Percentiles rank a stretch among this genome's conserved stretches.
phyloP scores from a whole-genome alignment of 2,329 filamentous ascomycete species.

The Nigrospora sphaerica region DNA sequence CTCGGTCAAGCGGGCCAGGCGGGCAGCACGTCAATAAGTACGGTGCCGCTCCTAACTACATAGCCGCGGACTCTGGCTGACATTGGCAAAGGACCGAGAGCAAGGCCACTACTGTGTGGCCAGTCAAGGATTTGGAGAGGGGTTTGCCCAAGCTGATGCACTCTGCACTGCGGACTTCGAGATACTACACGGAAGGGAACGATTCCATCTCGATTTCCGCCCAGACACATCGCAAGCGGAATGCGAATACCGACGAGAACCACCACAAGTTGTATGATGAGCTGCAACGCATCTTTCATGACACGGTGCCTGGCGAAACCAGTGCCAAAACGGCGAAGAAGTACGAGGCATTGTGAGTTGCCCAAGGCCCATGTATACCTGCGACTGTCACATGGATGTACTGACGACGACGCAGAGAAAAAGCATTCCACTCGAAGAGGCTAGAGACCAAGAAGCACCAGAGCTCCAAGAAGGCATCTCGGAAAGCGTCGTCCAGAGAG shows the following conservation, averaged over 20 bases:
- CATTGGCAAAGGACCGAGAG: conserved; percentile 42
- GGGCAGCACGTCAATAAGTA: conserved; percentile 59
- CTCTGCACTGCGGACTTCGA: conserved; percentile 38
- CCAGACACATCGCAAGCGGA: conserved; percentile 45
- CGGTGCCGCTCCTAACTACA: not conserved
- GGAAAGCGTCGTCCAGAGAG: conserved; percentile 19
- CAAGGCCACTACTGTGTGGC: conserved; percentile 49
- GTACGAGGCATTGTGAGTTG: conserved; percentile 37
- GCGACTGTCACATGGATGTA: not conserved
- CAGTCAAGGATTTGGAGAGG: conserved; percentile 36
- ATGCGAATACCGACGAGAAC: conserved; percentile 47
- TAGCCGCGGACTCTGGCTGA: not conserved
- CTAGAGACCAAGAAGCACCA: conserved; percentile 40
- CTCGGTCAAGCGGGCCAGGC: conserved; percentile 54
- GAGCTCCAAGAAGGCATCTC: conserved; percentile 42
- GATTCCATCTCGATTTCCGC: conserved; percentile 49
- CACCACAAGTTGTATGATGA: conserved; percentile 40
- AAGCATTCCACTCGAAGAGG: conserved; percentile 35
- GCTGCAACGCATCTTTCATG: conserved; percentile 37
- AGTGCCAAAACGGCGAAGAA: conserved; percentile 40
- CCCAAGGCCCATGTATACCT: not conserved
- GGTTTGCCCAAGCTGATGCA: conserved; percentile 42
- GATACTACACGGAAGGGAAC: conserved; percentile 43
- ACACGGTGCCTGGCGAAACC: conserved; percentile 38
- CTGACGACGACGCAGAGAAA: conserved; percentile 27